Percentiles rank a stretch among this genome's conserved stretches.
These are phyloP conservation scores for Paulinella micropora DNA, from an alignment of 78 protist genomes.

Conservation along the genomic window DNA sequence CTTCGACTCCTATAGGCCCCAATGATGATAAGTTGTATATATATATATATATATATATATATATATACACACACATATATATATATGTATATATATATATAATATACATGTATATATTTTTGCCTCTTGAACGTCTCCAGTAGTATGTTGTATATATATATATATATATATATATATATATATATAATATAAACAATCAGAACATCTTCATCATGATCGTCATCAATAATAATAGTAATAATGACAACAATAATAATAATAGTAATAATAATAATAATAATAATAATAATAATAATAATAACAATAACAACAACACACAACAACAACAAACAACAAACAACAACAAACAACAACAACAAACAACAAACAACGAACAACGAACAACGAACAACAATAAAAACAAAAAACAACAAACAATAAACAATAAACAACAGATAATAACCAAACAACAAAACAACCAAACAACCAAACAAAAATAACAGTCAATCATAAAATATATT, in stretches of 20 bases:
- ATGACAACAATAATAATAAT: background rate
- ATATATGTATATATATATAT: background rate
- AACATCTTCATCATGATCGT: background rate
- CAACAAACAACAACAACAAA: no score
- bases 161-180: background rate
- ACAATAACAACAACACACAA: background rate
- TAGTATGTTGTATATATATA: background rate
- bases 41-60: background rate
- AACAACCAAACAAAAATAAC: background rate
- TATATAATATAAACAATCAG: background rate
- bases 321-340: background rate
- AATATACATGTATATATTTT: background rate
- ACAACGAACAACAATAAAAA: no score
- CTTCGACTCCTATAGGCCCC: no score
- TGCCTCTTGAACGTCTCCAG: background rate
- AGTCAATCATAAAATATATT: background rate
- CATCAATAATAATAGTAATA: background rate
- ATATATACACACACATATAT: background rate
- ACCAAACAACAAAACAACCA: no score
- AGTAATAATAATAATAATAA: background rate
- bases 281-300: no score
- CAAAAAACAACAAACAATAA: no score
- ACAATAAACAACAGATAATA: no score
- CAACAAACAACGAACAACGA: no score
- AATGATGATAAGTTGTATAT: background rate